phyloP scores from a whole-genome alignment of 208 protist genomes.

The Polymyxa betae region DNA sequence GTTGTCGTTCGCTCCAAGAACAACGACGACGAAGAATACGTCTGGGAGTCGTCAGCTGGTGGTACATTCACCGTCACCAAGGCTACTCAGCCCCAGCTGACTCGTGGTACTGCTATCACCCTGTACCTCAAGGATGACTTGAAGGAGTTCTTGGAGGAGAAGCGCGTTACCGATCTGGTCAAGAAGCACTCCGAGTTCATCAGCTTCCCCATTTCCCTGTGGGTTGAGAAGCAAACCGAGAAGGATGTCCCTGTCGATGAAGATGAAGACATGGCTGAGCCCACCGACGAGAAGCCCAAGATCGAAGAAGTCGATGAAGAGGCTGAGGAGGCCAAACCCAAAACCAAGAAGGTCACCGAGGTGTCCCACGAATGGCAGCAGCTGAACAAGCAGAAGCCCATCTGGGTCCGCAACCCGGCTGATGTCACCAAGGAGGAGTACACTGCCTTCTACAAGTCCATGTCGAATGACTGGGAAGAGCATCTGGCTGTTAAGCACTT shows the following conservation, averaged over 20 bases:
- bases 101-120: conserved; percentile 93
- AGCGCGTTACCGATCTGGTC: conserved; percentile 92
- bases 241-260: conserved; percentile 35
- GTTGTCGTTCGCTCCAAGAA: conserved; percentile 91
- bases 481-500: conserved; percentile 96
- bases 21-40: conserved; percentile 76
- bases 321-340: conserved; percentile 64
- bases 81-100: conserved; percentile 79
- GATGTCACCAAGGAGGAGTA: conserved; percentile 98
- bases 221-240: conserved; percentile 55
- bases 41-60: conserved; percentile 95
- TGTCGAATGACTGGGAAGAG: conserved; percentile 96
- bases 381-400: conserved; percentile 97
- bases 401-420: conserved; percentile 93
- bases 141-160: conserved; percentile 90
- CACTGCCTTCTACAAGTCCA: conserved; percentile 95
- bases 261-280: conserved; percentile 62
- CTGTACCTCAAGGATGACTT: conserved; percentile 90
- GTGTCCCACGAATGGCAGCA: conserved; percentile 85
- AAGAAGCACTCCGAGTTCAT: conserved; percentile 99
- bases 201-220: conserved; percentile 93
- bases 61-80: conserved; percentile 92
- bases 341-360: conserved; percentile 73
- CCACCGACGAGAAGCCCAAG: conserved; percentile 68
- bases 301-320: conserved; percentile 68